Evolutionary conservation across 225 moss, liverwort and hornwort genomes (phyloP).

Genomic region (Takakia lepidozioides): DNA sequence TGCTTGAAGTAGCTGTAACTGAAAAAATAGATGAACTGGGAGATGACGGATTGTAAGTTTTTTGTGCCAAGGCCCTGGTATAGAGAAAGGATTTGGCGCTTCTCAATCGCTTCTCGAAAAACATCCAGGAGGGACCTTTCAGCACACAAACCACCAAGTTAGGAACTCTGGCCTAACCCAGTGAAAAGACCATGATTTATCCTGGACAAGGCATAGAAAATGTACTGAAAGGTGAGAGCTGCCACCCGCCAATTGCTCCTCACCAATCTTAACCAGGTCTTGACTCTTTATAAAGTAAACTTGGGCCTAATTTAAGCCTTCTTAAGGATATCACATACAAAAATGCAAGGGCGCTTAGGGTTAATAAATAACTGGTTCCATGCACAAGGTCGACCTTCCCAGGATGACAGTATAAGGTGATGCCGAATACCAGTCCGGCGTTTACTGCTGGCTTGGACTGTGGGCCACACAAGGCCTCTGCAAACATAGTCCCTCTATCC

Average conservation of each 20-base stretch:
- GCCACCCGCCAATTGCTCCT: neutral
- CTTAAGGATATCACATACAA: too few species aligned
- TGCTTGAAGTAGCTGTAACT: constrained; percentile 65
- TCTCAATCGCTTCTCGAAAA: constrained; percentile 51
- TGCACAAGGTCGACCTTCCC: neutral
- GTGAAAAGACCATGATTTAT: too few species aligned
- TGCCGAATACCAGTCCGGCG: neutral
- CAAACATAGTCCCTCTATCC: too few species aligned
- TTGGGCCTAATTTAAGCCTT: neutral
- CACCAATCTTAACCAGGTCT: neutral
- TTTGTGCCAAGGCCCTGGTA: constrained; percentile 71
- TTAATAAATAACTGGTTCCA: too few species aligned
- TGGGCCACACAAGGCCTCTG: too few species aligned
- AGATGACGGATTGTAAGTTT: constrained; percentile 57
- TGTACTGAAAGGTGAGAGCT: too few species aligned
- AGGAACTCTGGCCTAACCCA: neutral
- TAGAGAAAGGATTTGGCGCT: constrained; percentile 37
- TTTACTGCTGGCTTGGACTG: neutral
- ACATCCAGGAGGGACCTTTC: constrained; percentile 62
- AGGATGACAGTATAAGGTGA: neutral
- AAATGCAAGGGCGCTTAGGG: too few species aligned
- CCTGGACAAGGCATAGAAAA: too few species aligned
- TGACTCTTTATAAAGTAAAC: neutral
- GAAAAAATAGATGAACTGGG: constrained; percentile 74
- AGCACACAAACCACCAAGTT: neutral